Conservation (phyloP, 2,329 filamentous ascomycete genomes). For the Fusarium nanum region DNA sequence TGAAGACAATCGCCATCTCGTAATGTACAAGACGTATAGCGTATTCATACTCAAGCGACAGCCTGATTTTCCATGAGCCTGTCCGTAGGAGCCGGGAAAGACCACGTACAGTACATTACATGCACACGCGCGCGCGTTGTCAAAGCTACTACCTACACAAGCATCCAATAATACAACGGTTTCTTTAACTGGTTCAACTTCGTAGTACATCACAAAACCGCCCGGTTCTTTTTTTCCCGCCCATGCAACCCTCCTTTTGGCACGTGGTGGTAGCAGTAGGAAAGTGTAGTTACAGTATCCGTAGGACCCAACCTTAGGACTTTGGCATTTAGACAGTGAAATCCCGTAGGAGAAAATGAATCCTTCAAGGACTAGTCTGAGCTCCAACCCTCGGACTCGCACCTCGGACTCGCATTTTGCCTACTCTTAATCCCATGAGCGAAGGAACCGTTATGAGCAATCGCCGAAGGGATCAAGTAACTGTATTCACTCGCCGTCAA, state of each 20-base stretch:
- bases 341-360: not conserved
- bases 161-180: slow-evolving; percentile 15
- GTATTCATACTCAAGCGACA: not conserved
- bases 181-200: not conserved
- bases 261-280: slow-evolving; percentile 21
- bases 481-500: not conserved
- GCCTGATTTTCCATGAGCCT: slow-evolving; percentile 1
- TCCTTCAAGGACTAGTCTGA: not conserved
- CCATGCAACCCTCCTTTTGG: slow-evolving; percentile 28
- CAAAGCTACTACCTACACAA: not conserved
- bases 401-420: not conserved
- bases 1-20: not conserved
- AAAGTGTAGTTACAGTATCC: not conserved
- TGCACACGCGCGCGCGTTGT: not conserved
- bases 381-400: not conserved
- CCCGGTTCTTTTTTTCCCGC: slow-evolving; percentile 1
- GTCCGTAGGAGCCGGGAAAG: slow-evolving; percentile 7
- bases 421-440: not conserved
- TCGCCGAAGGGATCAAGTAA: slow-evolving; percentile 1
- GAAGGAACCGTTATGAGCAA: slow-evolving; percentile 10
- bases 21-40: not conserved
- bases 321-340: not conserved
- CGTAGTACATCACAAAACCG: slow-evolving; percentile 14
- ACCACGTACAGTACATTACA: slow-evolving; percentile 10
- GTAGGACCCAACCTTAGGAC: not conserved